A percentile compares a stretch with the other conserved stretches of the same genome.
Evolutionary conservation across 2,329 filamentous ascomycete species (phyloP).

Genomic region (Botryosphaeria dothidea): DNA sequence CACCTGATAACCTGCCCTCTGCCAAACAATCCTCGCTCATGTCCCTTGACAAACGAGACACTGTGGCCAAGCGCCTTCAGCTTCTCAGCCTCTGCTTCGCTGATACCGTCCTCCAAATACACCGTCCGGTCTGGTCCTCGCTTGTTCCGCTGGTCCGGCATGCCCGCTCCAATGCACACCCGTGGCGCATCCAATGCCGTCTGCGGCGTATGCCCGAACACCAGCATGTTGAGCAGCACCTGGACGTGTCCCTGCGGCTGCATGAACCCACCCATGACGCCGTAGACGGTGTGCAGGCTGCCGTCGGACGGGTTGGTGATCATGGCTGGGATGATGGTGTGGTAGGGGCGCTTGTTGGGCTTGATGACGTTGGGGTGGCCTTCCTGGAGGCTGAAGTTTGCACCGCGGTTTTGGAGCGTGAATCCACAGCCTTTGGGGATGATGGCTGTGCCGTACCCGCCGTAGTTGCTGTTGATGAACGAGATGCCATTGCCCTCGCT

Average conservation of each 20-base stretch:
- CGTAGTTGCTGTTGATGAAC: constrained; percentile 96
- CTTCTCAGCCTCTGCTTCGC: constrained; percentile 65
- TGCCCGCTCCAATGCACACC: constrained; percentile 80
- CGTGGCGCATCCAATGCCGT: constrained; percentile 86
- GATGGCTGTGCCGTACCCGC: constrained; percentile 83
- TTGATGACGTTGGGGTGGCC: constrained; percentile 77
- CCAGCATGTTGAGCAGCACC: constrained; percentile 84
- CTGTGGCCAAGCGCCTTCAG: constrained; percentile 71
- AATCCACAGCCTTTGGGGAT: constrained; percentile 86
- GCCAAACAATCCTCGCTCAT: constrained; percentile 71
- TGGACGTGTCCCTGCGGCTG: constrained; percentile 97
- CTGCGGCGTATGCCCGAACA: constrained; percentile 80
- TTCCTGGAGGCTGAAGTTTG: constrained; percentile 71
- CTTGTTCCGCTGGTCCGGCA: constrained; percentile 51
- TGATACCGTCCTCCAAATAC: constrained; percentile 81
- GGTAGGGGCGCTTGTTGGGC: constrained; percentile 86
- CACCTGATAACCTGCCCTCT: constrained; percentile 83
- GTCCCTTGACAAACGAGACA: constrained; percentile 67
- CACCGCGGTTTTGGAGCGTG: constrained; percentile 89
- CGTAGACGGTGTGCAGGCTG: constrained; percentile 80
- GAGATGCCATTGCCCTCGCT: constrained; percentile 82
- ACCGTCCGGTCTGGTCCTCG: constrained; percentile 64
- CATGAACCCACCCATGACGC: constrained; percentile 99
- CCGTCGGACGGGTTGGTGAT: constrained; percentile 76
- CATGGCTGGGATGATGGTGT: constrained; percentile 95